A percentile compares a stretch with the other conserved stretches of the same genome.
Evolutionary conservation across 176 grass and related monocot species (phyloP).

Genomic region (Poa pratensis): DNA sequence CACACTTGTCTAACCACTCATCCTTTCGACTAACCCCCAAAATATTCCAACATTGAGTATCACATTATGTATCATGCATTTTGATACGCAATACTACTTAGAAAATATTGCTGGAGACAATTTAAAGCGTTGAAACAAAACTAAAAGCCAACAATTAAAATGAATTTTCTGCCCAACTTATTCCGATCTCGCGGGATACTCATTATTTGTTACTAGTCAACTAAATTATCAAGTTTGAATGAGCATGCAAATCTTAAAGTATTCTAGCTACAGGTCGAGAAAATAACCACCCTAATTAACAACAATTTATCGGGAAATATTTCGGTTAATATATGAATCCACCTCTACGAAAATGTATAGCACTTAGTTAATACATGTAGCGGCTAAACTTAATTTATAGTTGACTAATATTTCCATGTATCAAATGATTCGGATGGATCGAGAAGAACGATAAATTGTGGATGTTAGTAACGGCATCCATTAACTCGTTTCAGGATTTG

Average conservation of each 20-base stretch:
- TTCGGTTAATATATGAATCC: background rate
- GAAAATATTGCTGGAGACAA: background rate
- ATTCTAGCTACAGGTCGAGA: background rate
- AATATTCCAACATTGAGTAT: slow-evolving; percentile 7
- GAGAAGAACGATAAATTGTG: background rate
- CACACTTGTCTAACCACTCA: slow-evolving; percentile 5
- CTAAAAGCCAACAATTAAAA: background rate
- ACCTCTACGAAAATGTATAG: background rate
- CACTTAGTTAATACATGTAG: background rate
- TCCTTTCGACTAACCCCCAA: background rate
- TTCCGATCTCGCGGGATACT: background rate
- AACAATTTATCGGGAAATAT: background rate
- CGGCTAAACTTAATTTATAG: background rate
- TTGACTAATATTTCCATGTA: too few species aligned
- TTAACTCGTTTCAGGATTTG: background rate
- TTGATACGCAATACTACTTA: background rate
- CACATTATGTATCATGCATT: slow-evolving; percentile 27
- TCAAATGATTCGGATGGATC: background rate
- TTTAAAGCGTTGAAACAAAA: background rate
- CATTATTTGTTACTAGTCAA: background rate
- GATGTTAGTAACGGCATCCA: background rate
- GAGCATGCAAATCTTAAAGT: background rate
- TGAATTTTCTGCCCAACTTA: background rate
- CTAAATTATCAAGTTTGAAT: background rate
- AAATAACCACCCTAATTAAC: background rate